phyloP scores from a whole-genome alignment of 2,329 filamentous ascomycete species.

The Fusarium musae region DNA sequence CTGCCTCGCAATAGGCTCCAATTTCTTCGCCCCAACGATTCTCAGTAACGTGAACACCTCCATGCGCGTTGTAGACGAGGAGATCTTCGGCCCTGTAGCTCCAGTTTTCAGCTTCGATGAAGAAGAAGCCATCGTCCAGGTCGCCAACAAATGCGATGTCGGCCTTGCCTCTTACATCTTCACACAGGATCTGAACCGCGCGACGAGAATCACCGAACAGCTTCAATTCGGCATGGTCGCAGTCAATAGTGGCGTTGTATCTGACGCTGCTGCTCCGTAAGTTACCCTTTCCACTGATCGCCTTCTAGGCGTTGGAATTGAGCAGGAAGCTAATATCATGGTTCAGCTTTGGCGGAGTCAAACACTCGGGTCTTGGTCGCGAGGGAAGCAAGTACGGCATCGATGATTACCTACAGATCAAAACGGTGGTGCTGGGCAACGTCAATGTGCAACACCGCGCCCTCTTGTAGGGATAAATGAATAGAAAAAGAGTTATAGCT shows the following conservation, averaged over 20 bases:
- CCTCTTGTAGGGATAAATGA: neutral
- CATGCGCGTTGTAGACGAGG: constrained; percentile 68
- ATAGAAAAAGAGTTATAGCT: neutral
- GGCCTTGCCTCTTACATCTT: constrained; percentile 75
- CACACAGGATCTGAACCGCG: constrained; percentile 73
- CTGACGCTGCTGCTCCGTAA: constrained; percentile 43
- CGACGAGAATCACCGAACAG: constrained; percentile 73
- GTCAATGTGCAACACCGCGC: neutral
- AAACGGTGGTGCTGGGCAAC: constrained; percentile 53
- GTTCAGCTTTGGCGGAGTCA: constrained; percentile 67
- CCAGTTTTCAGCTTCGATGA: constrained; percentile 73
- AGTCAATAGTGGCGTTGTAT: constrained; percentile 65
- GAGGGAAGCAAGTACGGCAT: constrained; percentile 71
- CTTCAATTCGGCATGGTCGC: constrained; percentile 78
- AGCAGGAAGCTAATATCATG: neutral
- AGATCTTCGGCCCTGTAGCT: constrained; percentile 73
- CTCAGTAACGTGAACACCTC: constrained; percentile 67
- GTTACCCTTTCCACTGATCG: constrained; percentile 18
- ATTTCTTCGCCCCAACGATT: constrained; percentile 78
- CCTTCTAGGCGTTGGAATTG: constrained; percentile 1
- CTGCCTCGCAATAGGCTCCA: constrained; percentile 45
- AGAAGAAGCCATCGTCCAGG: constrained; percentile 59
- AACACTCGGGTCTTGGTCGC: constrained; percentile 69
- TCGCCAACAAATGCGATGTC: constrained; percentile 70
- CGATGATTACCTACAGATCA: constrained; percentile 68